Evolutionary conservation across 116 monocot genomes (phyloP), one percentile per base, ranked within the genome.

Genomic region (Trichopus zeylanicus): DNA sequence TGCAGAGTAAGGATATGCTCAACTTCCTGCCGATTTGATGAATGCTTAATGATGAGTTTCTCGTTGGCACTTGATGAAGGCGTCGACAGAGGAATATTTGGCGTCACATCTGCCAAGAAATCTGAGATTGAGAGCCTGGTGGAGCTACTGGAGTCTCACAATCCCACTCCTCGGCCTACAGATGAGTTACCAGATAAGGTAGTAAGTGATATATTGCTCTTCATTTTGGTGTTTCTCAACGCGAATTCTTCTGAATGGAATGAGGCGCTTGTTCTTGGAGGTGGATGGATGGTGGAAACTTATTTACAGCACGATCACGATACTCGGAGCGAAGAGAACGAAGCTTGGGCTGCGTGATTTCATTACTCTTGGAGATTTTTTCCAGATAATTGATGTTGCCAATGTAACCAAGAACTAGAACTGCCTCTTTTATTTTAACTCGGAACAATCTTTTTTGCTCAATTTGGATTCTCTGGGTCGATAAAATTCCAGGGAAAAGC

Each of bases 261-360:
- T 6, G 7, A 33, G 34, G 20, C 6, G 32, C 1, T 19, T 57
- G 1, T 31, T 57, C 32, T 6, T 35, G 24, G 7, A 94, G 89
- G 83, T 95, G 32, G 77, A 78, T 64, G 94, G 94, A 60, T 59
- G 72, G 31, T 95, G 94, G 88, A 88, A 74, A 67, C 75, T 95
- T 26, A 37, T 95, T 47, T 95, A 95, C 64, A 95, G 86, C 72
- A 95, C 89, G 16, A 70, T 95, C 23, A 60, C 83, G 10, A 83
- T 95, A 53, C 73, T 89, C 25, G 94, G 94, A 42, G 57, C 72
- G 18, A 90, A 81, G 67, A 75, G 90, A 64, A 89, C 90, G 22
- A 95, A 86, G 65, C 86, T 95, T 21, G 90, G 95, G 28, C 60
- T 95, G 64, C 77, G 95, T 35, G 89, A 76, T 26, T 79, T 95